Percentiles rank a stretch among this genome's conserved stretches.
These are phyloP conservation scores for Pythium chondricola DNA, from an alignment of 352 stramenopile species.

Conservation along the genomic window DNA sequence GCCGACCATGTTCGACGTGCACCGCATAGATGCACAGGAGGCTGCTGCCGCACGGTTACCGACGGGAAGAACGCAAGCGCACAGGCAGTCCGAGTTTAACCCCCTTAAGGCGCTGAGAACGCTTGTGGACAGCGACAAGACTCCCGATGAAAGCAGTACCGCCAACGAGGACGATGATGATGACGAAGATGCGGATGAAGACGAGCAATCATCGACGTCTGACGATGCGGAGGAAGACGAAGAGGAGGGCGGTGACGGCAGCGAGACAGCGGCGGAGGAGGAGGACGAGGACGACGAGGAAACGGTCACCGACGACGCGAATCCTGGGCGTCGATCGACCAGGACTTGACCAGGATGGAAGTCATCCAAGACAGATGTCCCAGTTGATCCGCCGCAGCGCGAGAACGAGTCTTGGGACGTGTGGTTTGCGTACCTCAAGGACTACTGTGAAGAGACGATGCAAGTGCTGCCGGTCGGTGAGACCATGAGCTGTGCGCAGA, in stretches of 20 bases:
- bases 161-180: too few relatives aligned
- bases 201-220: not conserved
- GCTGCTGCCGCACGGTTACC: too few relatives aligned
- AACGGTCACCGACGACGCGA: not conserved
- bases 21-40: too few relatives aligned
- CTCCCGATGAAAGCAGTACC: too few relatives aligned
- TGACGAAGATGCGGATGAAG: not conserved
- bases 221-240: not conserved
- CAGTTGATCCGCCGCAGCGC: not conserved
- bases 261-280: not conserved
- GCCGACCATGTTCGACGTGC: too few relatives aligned
- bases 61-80: too few relatives aligned
- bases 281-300: not conserved
- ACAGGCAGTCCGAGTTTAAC: too few relatives aligned
- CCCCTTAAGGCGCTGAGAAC: too few relatives aligned
- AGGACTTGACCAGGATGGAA: not conserved
- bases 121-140: too few relatives aligned
- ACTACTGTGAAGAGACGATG: conserved; percentile 2
- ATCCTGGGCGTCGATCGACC: not conserved
- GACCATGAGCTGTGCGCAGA: not conserved
- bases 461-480: conserved; percentile 1
- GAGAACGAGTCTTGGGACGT: not conserved
- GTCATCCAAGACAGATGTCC: not conserved
- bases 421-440: not conserved
- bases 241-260: not conserved